These are phyloP conservation scores for Penicillium alfredii DNA, from an alignment of 495 filamentous ascomycete genomes.

Conservation along the genomic window DNA sequence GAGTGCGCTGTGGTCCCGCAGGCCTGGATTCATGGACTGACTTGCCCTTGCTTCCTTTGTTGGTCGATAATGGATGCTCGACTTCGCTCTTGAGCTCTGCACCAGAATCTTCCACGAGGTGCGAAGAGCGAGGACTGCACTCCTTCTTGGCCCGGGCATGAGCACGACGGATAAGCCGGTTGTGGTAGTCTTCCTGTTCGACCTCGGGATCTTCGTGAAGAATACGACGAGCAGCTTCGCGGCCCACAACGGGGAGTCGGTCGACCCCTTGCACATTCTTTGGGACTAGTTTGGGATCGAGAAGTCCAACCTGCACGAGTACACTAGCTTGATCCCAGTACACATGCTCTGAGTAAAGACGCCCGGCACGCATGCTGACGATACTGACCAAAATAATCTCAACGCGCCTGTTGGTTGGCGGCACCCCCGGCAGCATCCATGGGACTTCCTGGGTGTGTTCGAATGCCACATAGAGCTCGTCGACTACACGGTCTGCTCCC, in stretches of 20 bases:
- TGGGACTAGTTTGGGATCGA: constrained; percentile 58
- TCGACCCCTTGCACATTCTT: constrained; percentile 44
- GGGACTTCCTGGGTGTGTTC: constrained; percentile 67
- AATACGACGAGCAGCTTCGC: constrained; percentile 61
- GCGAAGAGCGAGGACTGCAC: constrained; percentile 6
- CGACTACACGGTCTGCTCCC: constrained; percentile 55
- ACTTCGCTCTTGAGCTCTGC: constrained; percentile 23
- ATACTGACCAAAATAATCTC: constrained; percentile 70
- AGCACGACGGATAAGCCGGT: constrained; percentile 33
- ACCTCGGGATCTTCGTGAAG: constrained; percentile 49
- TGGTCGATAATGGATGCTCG: constrained; percentile 10
- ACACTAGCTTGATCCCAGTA: constrained; percentile 87
- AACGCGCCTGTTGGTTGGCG: constrained; percentile 60
- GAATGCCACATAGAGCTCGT: constrained; percentile 55
- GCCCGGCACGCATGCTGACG: constrained; percentile 66
- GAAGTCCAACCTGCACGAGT: constrained; percentile 66
- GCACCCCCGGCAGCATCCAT: constrained; percentile 77
- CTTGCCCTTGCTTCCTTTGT: constrained; percentile 19
- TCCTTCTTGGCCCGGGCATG: constrained; percentile 18
- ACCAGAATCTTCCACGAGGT: constrained; percentile 20
- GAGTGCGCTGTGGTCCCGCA: constrained; percentile 2
- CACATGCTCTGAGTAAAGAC: constrained; percentile 75
- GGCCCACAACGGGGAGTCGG: constrained; percentile 64
- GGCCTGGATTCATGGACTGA: constrained; percentile 11
- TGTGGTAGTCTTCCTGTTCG: constrained; percentile 37